phyloP scores from a whole-genome alignment of 306 rosid genomes.

The Rosa lucieae region DNA sequence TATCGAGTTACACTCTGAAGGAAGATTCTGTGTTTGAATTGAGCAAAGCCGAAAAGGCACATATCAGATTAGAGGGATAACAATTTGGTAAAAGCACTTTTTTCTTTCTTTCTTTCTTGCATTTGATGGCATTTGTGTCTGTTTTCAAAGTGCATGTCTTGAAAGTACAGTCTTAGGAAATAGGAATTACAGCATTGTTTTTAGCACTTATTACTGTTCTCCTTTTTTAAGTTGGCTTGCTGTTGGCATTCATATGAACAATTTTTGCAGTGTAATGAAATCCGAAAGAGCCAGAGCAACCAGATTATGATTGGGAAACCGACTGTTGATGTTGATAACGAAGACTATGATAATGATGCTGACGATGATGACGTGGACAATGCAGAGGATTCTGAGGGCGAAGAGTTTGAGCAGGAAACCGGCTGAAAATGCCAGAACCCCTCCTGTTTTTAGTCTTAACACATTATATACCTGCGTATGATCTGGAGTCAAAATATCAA shows the following conservation, averaged over 20 bases:
- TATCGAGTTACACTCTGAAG: not conserved
- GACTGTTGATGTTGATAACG: conserved; percentile 67
- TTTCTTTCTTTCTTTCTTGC: not conserved
- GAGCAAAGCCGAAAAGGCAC: not conserved
- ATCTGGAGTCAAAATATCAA: not conserved
- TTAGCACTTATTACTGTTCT: not conserved
- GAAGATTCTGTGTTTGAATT: not conserved
- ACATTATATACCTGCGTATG: not conserved
- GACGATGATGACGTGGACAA: conserved; percentile 72
- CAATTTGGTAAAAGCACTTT: not conserved
- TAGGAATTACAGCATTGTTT: not conserved
- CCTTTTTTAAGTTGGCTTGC: not conserved
- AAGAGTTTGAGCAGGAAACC: conserved; percentile 95
- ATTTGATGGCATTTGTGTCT: not conserved
- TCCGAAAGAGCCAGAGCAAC: conserved; percentile 66
- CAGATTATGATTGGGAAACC: conserved; percentile 66
- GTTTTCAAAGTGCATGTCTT: not conserved
- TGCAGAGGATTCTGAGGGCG: conserved; percentile 88
- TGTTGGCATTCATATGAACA: conserved; percentile 9
- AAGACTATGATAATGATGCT: conserved; percentile 67
- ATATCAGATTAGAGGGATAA: not conserved
- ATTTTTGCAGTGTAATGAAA: conserved; percentile 71
- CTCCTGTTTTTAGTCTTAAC: conserved; percentile 6
- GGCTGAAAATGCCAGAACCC: conserved; percentile 45
- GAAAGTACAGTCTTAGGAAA: not conserved